Percentiles rank a stretch among this genome's conserved stretches.
Conservation (phyloP, 2,329 filamentous ascomycete genomes). For the Podosphaera fusca region DNA sequence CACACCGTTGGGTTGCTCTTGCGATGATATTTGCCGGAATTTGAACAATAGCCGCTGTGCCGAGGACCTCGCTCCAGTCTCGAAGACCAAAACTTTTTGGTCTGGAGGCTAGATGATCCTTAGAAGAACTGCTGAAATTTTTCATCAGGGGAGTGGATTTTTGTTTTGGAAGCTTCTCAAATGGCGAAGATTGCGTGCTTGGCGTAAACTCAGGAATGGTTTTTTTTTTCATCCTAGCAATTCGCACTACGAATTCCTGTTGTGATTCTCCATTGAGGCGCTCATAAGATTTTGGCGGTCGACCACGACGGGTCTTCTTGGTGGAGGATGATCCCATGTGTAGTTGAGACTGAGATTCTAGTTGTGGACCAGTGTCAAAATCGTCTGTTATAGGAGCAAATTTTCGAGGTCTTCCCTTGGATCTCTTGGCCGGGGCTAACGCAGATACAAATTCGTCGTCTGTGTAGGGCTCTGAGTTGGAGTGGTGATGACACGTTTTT, state of each 20-base stretch:
- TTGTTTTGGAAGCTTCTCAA: background rate
- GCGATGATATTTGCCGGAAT: slow-evolving; percentile 42
- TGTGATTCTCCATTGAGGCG: slow-evolving; percentile 14
- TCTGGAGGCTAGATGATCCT: slow-evolving; percentile 1
- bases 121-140: slow-evolving; percentile 1
- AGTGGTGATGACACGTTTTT: slow-evolving; percentile 23
- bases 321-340: background rate
- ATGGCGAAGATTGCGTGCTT: slow-evolving; percentile 1
- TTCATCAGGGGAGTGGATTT: background rate
- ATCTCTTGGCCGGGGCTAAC: background rate
- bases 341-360: background rate
- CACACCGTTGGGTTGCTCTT: slow-evolving; percentile 50
- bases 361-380: no score
- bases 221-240: slow-evolving; percentile 22
- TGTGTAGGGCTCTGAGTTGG: slow-evolving; percentile 3
- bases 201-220: slow-evolving; percentile 18
- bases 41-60: slow-evolving; percentile 50
- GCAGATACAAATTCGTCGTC: slow-evolving; percentile 7
- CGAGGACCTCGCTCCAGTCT: slow-evolving; percentile 73
- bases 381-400: slow-evolving; percentile 1
- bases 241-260: slow-evolving; percentile 22
- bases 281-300: slow-evolving; percentile 12
- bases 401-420: slow-evolving; percentile 9
- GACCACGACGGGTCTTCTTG: slow-evolving; percentile 7
- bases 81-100: slow-evolving; percentile 16